Base-by-base conservation (phyloP, 202 grass and related monocot species). In the Miscanthus sacchariflorus region DNA sequence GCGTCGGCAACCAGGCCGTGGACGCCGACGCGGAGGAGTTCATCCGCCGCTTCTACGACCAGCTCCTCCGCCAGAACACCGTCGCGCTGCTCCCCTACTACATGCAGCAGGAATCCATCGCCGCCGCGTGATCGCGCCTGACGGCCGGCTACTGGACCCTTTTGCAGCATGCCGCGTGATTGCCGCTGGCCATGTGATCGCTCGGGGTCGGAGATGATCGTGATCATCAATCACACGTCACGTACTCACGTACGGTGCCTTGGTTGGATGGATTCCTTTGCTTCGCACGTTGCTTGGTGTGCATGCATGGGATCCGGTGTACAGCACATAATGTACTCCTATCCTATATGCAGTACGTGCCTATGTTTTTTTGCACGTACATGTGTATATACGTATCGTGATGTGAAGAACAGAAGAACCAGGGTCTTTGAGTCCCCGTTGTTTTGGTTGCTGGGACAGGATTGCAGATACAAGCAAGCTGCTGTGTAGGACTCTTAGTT, bases 21-120 rank as follows among this genome's bases (percentile, higher is more conserved):
- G 94, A 99, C 66, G 88, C 86, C 84, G 90, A 93, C 35, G 97
- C 97, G 3, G 97, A 99, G 84, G 94, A 99, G 79, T 99, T 99
- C 92, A 99, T 99, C 87, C 76, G 68, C 19, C 84, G 88, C 49
- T 99, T 99, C 83, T 99, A 99, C 91, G 97, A 96, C 25, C 94
- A 99, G 68, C 87, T 99, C 24, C 91, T 89, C 50, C 83, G 89
- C 1, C 97, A 99, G 84, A 95, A 91, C 35, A 68, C 86, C 9
- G 12, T 90, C 68, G 91, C 86, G 0, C 28, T 95, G 84, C 90
- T 96, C 35, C 88, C 92, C 14, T 92, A 90, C 82, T 44, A 56
- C 74, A 78, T n/a, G 28, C 28, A 30, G 67, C 74, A 77, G 27
- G 85, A 88, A 52, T 5, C 40, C 78, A 64, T 79, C 15, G 30